Base-by-base conservation (phyloP, 2,329 filamentous ascomycete species). In the Parascedosporium putredinis region DNA sequence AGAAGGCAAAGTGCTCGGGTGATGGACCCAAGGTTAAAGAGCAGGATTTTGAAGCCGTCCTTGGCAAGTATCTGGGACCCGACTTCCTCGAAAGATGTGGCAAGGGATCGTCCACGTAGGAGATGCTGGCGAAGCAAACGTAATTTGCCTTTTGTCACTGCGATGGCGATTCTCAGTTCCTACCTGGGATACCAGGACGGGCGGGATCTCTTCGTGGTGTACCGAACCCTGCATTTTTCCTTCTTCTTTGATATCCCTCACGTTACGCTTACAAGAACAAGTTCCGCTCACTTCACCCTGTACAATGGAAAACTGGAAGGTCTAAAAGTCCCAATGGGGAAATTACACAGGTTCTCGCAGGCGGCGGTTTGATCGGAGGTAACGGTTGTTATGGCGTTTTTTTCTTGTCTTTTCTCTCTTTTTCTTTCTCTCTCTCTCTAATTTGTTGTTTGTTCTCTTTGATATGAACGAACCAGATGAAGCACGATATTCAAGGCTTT, bases 1-100 rank as follows among this genome's bases (percentile, higher is more conserved):
- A 90, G 64, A 98, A 98, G 71, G 93, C 93, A 51, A 93, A 91
- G 62, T 98, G 93, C 66, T 95, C 89, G 0, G 87, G 95, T 57
- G 84, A 77, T 16, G 91, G 93, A 14, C 88, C 94, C 10, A 88
- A 95, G 16, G 86, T 98, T 22, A 84, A 89, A 54, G 83, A 95
- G 68, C 80, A 81, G 50, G 90, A 97, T 59, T 95, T 97, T 58
- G 86, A 95, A 61, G 79, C 75, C 36, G 85, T 89, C 48, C 75
- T 91, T 68, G 76, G 72, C 53, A 81, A 81, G 62, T 82, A 81
- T 55, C 72, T 81, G 57, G 72, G 75, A 59, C 66, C 68, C 53
- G 64, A 69, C 20, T 54, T 50, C 16, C 24, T 47, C 12, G 46
- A 53, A 14, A 50, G 33, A 31, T 50, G 47, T 29, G 22, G 22